These are phyloP conservation scores for Carallia pectinifolia DNA, from an alignment of 345 rosid genomes.

Conservation along the genomic window DNA sequence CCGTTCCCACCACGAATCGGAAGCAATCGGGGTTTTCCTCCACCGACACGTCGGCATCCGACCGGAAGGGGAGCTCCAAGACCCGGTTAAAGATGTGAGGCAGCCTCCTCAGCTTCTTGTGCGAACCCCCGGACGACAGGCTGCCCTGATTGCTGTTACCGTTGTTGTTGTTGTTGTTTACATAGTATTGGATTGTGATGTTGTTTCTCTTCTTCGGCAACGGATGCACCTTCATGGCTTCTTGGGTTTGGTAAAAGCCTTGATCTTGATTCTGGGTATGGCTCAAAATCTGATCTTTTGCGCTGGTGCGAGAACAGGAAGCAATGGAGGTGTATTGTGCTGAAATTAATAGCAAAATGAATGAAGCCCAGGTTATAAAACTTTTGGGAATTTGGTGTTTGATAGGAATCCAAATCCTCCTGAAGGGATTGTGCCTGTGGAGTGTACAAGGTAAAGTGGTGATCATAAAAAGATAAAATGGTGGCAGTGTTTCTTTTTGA, in stretches of 20 bases:
- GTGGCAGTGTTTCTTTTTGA: not conserved
- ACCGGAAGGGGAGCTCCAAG: slow-evolving; percentile 84
- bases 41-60: slow-evolving; percentile 78
- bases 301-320: slow-evolving; percentile 8
- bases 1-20: slow-evolving; percentile 81
- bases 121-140: slow-evolving; percentile 36
- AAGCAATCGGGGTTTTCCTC: slow-evolving; percentile 77
- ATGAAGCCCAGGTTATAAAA: slow-evolving; percentile 29
- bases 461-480: not conserved
- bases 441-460: not conserved
- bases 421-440: slow-evolving; percentile 21
- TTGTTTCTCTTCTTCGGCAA: slow-evolving; percentile 56
- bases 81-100: slow-evolving; percentile 93
- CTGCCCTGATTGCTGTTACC: slow-evolving; percentile 29
- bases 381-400: slow-evolving; percentile 9
- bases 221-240: slow-evolving; percentile 85
- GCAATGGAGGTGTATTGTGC: slow-evolving; percentile 16
- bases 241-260: slow-evolving; percentile 5
- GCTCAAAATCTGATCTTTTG: not conserved
- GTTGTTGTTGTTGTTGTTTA: slow-evolving; percentile 18
- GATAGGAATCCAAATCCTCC: slow-evolving; percentile 45
- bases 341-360: slow-evolving; percentile 24
- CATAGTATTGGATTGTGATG: slow-evolving; percentile 51
- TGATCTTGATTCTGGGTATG: slow-evolving; percentile 5
- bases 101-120: slow-evolving; percentile 83